phyloP scores from a whole-genome alignment of 129 eudicot species.

The Flaveria sonorensis region DNA sequence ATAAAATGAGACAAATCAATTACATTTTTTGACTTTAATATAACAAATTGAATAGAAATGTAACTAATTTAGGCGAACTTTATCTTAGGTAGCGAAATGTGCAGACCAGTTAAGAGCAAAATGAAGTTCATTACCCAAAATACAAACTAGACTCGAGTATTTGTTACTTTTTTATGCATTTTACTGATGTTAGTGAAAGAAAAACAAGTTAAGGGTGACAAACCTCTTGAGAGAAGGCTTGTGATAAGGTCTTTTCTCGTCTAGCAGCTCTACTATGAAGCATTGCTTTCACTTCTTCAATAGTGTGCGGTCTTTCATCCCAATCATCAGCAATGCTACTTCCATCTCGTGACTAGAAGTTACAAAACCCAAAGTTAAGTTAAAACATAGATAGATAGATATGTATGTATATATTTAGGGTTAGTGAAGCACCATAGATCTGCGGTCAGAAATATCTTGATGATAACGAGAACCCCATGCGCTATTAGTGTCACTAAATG shows the following conservation, averaged over 20 bases:
- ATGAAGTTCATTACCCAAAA: no score
- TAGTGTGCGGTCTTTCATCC: conserved; percentile 83
- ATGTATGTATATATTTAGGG: background rate
- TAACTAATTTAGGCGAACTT: background rate
- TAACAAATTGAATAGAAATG: no score
- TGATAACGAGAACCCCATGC: conserved; percentile 54
- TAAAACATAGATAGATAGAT: conserved; percentile 6
- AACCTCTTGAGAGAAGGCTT: conserved; percentile 86
- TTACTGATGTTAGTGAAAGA: background rate
- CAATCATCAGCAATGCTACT: conserved; percentile 79
- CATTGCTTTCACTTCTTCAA: conserved; percentile 84
- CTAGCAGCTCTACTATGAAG: conserved; percentile 70
- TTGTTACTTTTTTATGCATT: background rate
- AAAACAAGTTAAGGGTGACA: background rate
- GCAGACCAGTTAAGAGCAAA: background rate
- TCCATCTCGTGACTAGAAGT: conserved; percentile 68
- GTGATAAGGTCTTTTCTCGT: conserved; percentile 62
- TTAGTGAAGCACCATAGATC: conserved; percentile 46
- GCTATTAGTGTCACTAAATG: conserved; percentile 67
- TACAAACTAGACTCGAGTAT: no score
- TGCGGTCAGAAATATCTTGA: conserved; percentile 61
- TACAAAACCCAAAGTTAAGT: conserved; percentile 15
- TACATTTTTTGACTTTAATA: background rate
- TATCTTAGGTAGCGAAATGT: background rate
- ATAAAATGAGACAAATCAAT: background rate